Conservation (phyloP, 106 monocot genomes). For the Ottelia alismoides region DNA sequence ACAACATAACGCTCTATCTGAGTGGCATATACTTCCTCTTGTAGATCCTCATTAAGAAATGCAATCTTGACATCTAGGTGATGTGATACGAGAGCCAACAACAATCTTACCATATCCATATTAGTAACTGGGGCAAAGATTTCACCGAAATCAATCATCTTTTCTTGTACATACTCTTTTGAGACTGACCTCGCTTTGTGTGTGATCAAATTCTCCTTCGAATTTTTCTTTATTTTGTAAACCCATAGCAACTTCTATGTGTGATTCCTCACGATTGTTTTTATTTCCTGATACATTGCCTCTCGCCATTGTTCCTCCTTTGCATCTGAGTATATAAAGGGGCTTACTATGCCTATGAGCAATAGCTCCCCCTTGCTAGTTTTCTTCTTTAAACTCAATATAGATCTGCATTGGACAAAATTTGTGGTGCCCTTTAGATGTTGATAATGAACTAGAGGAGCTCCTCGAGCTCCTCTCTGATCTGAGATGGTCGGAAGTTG, state of each 20-base stretch:
- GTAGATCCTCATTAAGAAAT: not conserved
- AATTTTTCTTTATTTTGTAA: constrained; percentile 1
- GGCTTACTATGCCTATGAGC: too few species aligned
- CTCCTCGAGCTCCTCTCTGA: too few species aligned
- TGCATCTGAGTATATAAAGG: too few species aligned
- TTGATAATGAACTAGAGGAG: too few species aligned
- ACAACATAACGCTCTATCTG: constrained; percentile 1
- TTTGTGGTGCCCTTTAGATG: too few species aligned
- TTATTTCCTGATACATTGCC: not conserved
- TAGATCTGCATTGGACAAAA: too few species aligned
- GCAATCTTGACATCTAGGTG: constrained; percentile 4
- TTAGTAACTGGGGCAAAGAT: not conserved
- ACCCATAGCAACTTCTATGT: not conserved
- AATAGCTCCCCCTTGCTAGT: too few species aligned
- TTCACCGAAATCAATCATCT: constrained; percentile 2
- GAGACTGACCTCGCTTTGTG: too few species aligned
- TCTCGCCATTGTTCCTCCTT: too few species aligned
- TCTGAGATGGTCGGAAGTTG: too few species aligned
- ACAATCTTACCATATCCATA: not conserved
- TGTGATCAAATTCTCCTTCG: not conserved
- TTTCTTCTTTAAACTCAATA: too few species aligned
- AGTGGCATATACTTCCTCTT: constrained; percentile 6
- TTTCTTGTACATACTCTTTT: too few species aligned
- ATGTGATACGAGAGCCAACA: constrained; percentile 5
- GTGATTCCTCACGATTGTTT: not conserved